phyloP scores from a whole-genome alignment of 169 alveolate genomes.

The Plasmodium gonderi region DNA sequence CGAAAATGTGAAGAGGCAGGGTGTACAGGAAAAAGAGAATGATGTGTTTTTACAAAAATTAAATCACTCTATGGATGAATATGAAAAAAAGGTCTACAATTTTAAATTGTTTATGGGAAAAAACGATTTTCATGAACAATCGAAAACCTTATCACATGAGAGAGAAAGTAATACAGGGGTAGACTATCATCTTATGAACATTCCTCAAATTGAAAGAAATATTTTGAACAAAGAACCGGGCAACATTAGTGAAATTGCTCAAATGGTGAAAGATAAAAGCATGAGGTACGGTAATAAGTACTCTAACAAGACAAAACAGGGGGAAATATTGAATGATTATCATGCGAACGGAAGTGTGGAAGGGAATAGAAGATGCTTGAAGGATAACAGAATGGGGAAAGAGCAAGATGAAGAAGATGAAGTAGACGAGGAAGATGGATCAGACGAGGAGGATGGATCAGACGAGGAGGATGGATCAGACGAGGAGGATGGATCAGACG shows the following conservation, averaged over 20 bases:
- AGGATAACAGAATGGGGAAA: no score
- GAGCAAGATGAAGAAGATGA: not conserved
- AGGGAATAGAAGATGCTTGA: not conserved
- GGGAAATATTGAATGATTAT: no score
- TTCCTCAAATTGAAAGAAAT: not conserved
- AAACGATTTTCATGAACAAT: not conserved
- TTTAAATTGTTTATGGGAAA: not conserved
- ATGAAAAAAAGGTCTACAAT: not conserved
- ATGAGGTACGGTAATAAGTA: not conserved
- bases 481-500: not conserved
- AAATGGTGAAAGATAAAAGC: not conserved
- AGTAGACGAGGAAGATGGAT: not conserved
- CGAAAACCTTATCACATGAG: not conserved
- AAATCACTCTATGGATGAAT: slow-evolving; percentile 28
- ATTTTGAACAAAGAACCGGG: not conserved
- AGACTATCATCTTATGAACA: not conserved
- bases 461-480: not conserved
- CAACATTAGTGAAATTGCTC: not conserved
- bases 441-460: not conserved
- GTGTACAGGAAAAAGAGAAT: not conserved
- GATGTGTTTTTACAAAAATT: slow-evolving; percentile 1
- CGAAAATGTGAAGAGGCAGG: not conserved
- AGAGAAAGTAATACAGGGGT: not conserved
- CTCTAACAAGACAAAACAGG: not conserved
- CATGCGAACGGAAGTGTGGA: not conserved